Conservation (phyloP, 2,329 filamentous ascomycete genomes). For the Fusarium chlamydosporum region DNA sequence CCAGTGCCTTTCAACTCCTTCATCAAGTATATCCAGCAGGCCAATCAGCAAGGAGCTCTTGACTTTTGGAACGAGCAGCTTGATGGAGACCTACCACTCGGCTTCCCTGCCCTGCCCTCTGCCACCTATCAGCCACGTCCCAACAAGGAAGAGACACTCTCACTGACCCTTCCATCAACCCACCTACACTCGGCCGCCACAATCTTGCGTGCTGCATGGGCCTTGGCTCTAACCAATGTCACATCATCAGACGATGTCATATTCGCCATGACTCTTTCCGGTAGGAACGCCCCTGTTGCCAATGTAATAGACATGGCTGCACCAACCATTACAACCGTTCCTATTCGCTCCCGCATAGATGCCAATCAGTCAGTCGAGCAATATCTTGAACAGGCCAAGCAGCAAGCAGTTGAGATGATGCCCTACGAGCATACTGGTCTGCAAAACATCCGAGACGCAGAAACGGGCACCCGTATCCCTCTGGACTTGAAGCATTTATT, state of each 20-base stretch:
- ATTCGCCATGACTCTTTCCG: conserved; percentile 16
- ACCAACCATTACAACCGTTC: conserved; percentile 17
- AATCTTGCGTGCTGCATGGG: conserved; percentile 18
- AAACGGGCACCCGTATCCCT: conserved; percentile 10
- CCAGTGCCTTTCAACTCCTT: conserved; percentile 14
- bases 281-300: conserved; percentile 20
- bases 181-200: conserved; percentile 12
- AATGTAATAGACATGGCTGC: conserved; percentile 18
- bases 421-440: conserved; percentile 19
- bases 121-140: conserved; percentile 17
- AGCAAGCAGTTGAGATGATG: conserved; percentile 17
- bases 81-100: conserved; percentile 15
- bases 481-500: conserved; percentile 22
- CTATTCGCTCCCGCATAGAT: conserved; percentile 15
- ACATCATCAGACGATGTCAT: conserved; percentile 19
- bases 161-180: conserved; percentile 13
- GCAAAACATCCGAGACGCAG: conserved; percentile 20
- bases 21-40: conserved; percentile 15
- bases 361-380: conserved; percentile 12
- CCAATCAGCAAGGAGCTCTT: conserved; percentile 13
- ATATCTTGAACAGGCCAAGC: conserved; percentile 13
- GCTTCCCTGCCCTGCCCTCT: conserved; percentile 17
- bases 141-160: conserved; percentile 13
- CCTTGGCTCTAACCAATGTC: conserved; percentile 12
- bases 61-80: conserved; percentile 15